phyloP scores from a whole-genome alignment of 2,329 filamentous ascomycete species.

The Aspergillus intermedius region DNA sequence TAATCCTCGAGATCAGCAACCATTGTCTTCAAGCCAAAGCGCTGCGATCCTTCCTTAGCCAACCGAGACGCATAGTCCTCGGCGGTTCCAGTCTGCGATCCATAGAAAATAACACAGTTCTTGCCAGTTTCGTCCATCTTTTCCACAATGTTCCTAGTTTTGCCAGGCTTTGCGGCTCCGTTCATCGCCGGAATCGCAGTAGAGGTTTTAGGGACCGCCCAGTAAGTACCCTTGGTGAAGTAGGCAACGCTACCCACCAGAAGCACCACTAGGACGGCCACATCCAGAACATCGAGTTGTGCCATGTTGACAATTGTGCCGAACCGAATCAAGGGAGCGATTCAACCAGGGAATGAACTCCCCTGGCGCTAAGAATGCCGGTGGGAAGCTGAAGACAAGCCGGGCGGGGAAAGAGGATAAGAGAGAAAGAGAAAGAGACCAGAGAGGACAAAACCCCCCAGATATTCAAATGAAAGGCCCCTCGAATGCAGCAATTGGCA shows the following conservation, averaged over 20 bases:
- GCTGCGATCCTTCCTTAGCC: slow-evolving; percentile 93
- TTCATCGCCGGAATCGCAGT: slow-evolving; percentile 57
- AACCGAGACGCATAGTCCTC: slow-evolving; percentile 96
- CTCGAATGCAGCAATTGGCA: not conserved
- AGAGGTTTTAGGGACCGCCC: slow-evolving; percentile 75
- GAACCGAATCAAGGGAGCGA: not conserved
- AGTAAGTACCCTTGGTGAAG: slow-evolving; percentile 95
- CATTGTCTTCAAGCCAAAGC: slow-evolving; percentile 96
- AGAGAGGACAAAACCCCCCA: slow-evolving; percentile 2
- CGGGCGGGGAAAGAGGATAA: slow-evolving; percentile 3
- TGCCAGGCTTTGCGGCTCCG: slow-evolving; percentile 66
- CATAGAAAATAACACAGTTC: slow-evolving; percentile 98
- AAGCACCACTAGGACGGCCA: slow-evolving; percentile 80
- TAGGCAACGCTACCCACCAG: slow-evolving; percentile 85
- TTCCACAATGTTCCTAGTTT: slow-evolving; percentile 86
- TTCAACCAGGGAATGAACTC: not conserved
- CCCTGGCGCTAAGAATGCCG: not conserved
- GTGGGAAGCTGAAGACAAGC: slow-evolving; percentile 1
- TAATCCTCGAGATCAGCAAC: slow-evolving; percentile 97
- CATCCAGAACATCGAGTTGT: slow-evolving; percentile 91
- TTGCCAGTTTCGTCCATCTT: slow-evolving; percentile 94
- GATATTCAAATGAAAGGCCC: not conserved
- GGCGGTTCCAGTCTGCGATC: slow-evolving; percentile 94
- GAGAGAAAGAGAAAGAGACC: slow-evolving; percentile 5
- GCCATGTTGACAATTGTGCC: slow-evolving; percentile 56